A percentile compares a stretch with the other conserved stretches of the same genome.
These are phyloP conservation scores for Zygoascus hellenicus DNA, from an alignment of 1,139 yeast species.

Conservation along the genomic window DNA sequence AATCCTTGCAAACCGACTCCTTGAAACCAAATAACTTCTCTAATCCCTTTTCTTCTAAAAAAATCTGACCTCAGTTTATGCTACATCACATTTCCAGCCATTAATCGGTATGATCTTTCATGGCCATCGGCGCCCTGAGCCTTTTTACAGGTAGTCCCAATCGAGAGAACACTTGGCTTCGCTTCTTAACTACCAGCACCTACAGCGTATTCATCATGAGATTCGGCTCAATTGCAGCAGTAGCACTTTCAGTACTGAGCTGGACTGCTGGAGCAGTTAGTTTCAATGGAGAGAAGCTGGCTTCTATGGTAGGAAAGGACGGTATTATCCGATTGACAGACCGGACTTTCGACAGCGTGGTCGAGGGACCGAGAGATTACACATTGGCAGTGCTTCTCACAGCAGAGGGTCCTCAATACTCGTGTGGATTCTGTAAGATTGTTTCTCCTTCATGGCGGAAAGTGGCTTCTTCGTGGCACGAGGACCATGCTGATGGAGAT, in stretches of 20 bases:
- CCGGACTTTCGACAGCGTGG: conserved; percentile 50
- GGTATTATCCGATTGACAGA: conserved; percentile 53
- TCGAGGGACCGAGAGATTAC: conserved; percentile 67
- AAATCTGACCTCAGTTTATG: too few species aligned
- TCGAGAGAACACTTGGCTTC: too few species aligned
- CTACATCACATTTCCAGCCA: too few species aligned
- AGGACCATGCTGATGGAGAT: conserved; percentile 43
- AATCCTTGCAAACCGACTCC: background rate
- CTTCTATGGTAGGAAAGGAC: conserved; percentile 10
- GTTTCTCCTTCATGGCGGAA: conserved; percentile 61
- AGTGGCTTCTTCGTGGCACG: conserved; percentile 56
- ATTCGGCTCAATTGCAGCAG: background rate
- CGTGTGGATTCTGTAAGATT: conserved; percentile 70
- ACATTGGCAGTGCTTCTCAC: conserved; percentile 63
- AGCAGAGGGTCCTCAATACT: conserved; percentile 65
- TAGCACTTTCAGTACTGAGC: background rate
- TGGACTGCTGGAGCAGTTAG: conserved; percentile 1
- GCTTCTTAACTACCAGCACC: too few species aligned
- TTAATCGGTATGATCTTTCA: too few species aligned
- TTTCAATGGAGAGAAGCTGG: background rate
- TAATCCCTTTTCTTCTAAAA: too few species aligned
- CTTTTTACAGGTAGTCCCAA: too few species aligned
- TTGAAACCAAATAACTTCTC: too few species aligned
- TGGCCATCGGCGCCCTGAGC: too few species aligned
- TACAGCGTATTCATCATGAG: too few species aligned